Evolutionary conservation across 768 basidiomycete genomes (phyloP), one percentile per base, ranked within the genome.

Genomic region (Clavulina sp.): DNA sequence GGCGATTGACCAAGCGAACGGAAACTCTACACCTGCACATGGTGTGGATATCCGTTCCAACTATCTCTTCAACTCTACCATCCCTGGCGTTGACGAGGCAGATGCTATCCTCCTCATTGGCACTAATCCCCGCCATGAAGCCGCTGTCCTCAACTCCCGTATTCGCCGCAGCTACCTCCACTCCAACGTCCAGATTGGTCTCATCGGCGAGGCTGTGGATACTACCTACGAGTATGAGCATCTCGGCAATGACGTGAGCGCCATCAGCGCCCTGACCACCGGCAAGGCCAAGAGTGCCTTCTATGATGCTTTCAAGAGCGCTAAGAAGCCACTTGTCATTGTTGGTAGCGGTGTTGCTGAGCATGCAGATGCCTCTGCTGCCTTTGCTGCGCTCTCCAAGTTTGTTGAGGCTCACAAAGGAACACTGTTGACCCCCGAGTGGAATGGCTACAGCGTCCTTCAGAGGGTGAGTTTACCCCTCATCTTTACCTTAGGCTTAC

Each of bases 61-160:
- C 69, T 97, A 95, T 67, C 78, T 93, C 34, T 95, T 99, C 74
- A 96, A 96, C 68, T 71, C 82, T 5, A 87, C 84, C 23, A 88
- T 99, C 53, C 80, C 88, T 26, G 84, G 84, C 23, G 73, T 93
- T 26, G 95, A 95, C 61, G 71, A 80, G 43, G 92, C 95, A 23
- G 95, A 99, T 59, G 86, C 69, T 19, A 86, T 99, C 57, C 77
- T 97, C 5, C 76, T 99, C 28, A 78, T 97, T 58, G 95, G 93
- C 52, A 95, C 91, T 40, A 95, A 97, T 68, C 93, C 93, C 6
- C 74, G 95, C 19, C 92, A 96, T 63, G 95, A 99, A 66, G 95
- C 91, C 3, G 84, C 95, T 21, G 92, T 96, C 51, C 72, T 97
- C 57, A 99, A 97, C 72, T 89, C 92, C 24, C 86, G 95, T 56